Conservation (phyloP, 345 rosid genomes). For the Cardamine occulta region DNA sequence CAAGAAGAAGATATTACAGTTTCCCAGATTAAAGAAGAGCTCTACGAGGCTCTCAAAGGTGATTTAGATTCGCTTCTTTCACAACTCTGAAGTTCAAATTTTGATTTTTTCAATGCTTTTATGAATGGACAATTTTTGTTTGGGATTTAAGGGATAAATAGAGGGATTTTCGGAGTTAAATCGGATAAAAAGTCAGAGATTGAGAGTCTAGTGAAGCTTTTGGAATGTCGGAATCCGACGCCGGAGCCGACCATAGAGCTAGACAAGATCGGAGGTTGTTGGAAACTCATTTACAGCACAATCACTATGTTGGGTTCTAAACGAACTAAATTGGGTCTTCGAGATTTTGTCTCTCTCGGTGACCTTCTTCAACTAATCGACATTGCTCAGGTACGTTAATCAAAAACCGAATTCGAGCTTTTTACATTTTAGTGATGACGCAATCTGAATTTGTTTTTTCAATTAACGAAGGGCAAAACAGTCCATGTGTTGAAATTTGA, state of each 20-base stretch:
- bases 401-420: not conserved
- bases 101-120: not conserved
- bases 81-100: not conserved
- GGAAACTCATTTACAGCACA: slow-evolving; percentile 83
- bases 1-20: not conserved
- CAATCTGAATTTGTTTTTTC: slow-evolving; percentile 24
- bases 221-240: slow-evolving; percentile 85
- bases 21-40: slow-evolving; percentile 55
- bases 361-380: slow-evolving; percentile 77
- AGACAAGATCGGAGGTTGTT: slow-evolving; percentile 73
- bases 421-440: not conserved
- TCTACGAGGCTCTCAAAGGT: slow-evolving; percentile 58
- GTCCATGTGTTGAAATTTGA: slow-evolving; percentile 84
- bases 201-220: slow-evolving; percentile 56
- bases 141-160: slow-evolving; percentile 57
- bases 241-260: slow-evolving; percentile 68
- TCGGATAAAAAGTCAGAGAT: slow-evolving; percentile 73
- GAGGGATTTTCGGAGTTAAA: slow-evolving; percentile 79
- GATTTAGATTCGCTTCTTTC: not conserved
- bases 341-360: slow-evolving; percentile 79
- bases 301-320: slow-evolving; percentile 79
- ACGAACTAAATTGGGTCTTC: slow-evolving; percentile 83
- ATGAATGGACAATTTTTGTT: not conserved
- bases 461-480: slow-evolving; percentile 75
- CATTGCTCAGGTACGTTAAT: slow-evolving; percentile 58